phyloP scores from a whole-genome alignment of 371 early-diverging fungal genomes.

The Mortierella sp. region DNA sequence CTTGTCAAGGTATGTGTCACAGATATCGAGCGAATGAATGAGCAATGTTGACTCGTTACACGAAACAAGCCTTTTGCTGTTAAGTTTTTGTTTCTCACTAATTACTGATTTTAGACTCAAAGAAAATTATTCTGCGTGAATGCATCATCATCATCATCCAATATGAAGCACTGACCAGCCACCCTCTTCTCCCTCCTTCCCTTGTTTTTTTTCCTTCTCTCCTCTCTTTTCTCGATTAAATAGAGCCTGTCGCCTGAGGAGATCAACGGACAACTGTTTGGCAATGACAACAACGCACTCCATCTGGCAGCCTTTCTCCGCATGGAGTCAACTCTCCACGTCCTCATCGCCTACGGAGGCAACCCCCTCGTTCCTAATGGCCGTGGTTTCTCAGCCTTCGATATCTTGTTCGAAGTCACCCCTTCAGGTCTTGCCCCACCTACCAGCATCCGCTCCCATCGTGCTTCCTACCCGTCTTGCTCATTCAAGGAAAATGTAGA shows the following conservation, averaged over 20 bases:
- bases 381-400: constrained; percentile 21
- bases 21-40: background rate
- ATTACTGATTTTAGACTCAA: no score
- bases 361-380: constrained; percentile 23
- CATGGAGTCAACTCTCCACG: constrained; percentile 4
- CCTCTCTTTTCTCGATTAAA: background rate
- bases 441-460: background rate
- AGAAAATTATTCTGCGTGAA: background rate
- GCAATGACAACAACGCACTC: constrained; percentile 19
- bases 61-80: background rate
- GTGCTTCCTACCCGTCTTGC: no score
- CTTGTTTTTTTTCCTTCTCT: background rate
- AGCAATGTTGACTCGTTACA: background rate
- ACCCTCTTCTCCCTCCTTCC: background rate
- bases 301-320: constrained; percentile 39
- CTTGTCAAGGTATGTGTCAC: constrained; percentile 15
- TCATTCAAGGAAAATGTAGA: background rate
- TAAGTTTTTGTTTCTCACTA: no score
- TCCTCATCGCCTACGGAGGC: constrained; percentile 21
- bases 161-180: background rate
- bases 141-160: background rate
- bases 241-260: constrained; percentile 21
- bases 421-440: no score
- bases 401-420: constrained; percentile 13
- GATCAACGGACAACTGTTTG: constrained; percentile 18